Evolutionary conservation across 805 yeast genomes (phyloP), one percentile per base, ranked within the genome.

Genomic region (Ogataea degrootiae): DNA sequence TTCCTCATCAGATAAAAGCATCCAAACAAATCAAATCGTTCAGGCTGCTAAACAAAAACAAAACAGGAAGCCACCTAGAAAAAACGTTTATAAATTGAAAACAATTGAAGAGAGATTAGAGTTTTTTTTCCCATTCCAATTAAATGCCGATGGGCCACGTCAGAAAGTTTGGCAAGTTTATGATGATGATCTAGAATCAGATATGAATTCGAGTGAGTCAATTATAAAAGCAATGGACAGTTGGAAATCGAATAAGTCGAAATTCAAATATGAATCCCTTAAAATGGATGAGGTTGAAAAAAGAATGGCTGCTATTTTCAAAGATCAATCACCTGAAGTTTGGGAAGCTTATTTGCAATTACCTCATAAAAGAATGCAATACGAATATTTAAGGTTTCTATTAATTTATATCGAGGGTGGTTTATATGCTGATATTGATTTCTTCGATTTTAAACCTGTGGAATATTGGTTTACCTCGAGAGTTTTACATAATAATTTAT

Each of bases 381-480:
- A 71, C 67, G 83, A 79, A 55, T 77, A 77, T 52, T 72, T 76
- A 60, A 64, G 80, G 43, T 79, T 78, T 54, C 63, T 77, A 43
- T 65, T 76, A 15, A 50, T 78, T 6, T 76, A 55, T 46, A 69
- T 78, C 3, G 60, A 65, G 38, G 85, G 85, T 37, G 85, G 85
- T 6, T 73, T 75, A 4, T 78, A 77, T 53, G 71, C 80, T 3
- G 83, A 79, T 52, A 71, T 75, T 22, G 83, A 79, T 54, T 75
- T 82, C 0, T 64, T 60, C 45, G 71, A 77, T 4, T 66, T 73
- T 50, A 77, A 70, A 49, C 80, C 80, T 4, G 17, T 59, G 14
- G 46, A 47, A 17, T 43, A 52, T 23, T 60, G 64, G 64, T 52
- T 44, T 46, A 17, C 46, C 6, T 44, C 58, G 26, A 39, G 52